Base-by-base conservation (phyloP, 306 rosid genomes). In the Adenanthera pavonina region DNA sequence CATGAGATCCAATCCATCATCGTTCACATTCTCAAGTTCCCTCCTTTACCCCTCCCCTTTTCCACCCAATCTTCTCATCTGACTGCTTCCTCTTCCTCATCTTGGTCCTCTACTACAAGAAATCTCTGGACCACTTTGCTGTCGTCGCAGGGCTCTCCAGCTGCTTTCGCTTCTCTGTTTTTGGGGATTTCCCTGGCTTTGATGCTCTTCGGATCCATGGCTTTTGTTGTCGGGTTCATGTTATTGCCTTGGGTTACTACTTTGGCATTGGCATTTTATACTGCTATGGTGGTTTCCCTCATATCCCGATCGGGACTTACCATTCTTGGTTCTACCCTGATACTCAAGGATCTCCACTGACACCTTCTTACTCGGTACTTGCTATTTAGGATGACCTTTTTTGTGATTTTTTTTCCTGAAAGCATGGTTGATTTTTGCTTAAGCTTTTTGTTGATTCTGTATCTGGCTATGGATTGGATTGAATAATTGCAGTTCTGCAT, bases 131-230 rank as follows among this genome's bases (percentile, higher is more conserved):
- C 77, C n/a, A 8, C 61, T 3, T 16, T 60, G 71, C 36, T 64
- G 35, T 20, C 53, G 1, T 69, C 79, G 15, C 69, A 66, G 51
- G 61, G 59, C 25, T 87, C 88, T 25, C 86, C 84, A 1, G 71
- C 81, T 7, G 79, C 85, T 16, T 86, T 84, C 20, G 89, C 84
- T 3, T 86, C 92, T 17, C 83, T 89, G 19, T 89, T 86, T 54
- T 46, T 89, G 17, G 87, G 86, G 8, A 61, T 89, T 35, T 89
- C 86, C 2, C 33, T 87, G n/a, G 48, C 80, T 33, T 69, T 89
- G 49, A 89, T 89, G 81, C 81, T 87, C 16, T 76, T 89, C 9
- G 19, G n/a, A 84, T 75, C 87, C 2, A 61, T 78, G 57, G 49
- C 77, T 5, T 84, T 85, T 46, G 57, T 78, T 3, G 52, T 86